phyloP scores from a whole-genome alignment of 345 rosid species.

The Eucalyptus viminalis region DNA sequence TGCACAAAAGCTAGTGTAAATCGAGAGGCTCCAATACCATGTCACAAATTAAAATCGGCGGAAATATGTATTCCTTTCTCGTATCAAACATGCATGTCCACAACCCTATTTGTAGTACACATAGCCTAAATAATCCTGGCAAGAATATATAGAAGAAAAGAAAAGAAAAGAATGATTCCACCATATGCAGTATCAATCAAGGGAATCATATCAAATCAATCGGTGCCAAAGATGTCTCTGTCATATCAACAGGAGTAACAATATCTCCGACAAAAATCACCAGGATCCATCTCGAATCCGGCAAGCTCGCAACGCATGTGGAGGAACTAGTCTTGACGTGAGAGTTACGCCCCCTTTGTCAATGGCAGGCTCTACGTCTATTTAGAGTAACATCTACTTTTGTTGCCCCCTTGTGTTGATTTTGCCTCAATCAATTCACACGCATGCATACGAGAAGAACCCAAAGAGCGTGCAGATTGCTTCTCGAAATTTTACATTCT shows the following conservation, averaged over 20 bases:
- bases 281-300: not conserved
- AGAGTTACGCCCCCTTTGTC: not conserved
- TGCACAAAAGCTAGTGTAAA: too few species aligned
- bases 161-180: not conserved
- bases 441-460: not conserved
- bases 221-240: too few species aligned
- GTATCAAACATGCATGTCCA: too few species aligned
- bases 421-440: not conserved
- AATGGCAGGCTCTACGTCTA: not conserved
- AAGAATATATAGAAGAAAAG: not conserved
- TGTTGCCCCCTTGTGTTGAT: not conserved
- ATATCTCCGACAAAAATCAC: too few species aligned
- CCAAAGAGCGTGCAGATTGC: not conserved
- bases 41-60: not conserved
- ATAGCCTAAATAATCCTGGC: not conserved
- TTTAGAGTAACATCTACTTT: not conserved
- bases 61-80: too few species aligned
- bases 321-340: not conserved
- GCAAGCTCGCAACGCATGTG: not conserved
- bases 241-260: too few species aligned
- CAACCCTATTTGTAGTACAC: not conserved
- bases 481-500: not conserved
- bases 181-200: not conserved
- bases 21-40: accelerated
- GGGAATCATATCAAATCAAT: not conserved